Base-by-base conservation (phyloP, 805 yeast genomes). In the Candida hungchunana region DNA sequence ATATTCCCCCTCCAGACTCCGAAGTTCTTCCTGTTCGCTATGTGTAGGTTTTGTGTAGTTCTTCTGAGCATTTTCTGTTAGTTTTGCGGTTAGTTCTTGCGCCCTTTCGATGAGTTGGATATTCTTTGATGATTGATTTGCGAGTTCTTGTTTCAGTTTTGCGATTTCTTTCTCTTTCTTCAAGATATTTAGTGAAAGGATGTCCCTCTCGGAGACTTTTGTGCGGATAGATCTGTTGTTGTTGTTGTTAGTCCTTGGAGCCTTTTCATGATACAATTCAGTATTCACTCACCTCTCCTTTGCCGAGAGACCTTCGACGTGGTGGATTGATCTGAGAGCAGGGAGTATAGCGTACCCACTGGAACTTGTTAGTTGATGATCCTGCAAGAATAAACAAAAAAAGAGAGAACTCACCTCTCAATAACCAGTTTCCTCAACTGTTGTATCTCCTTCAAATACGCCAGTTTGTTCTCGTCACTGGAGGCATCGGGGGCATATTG, bases 271-370 rank as follows among this genome's bases (percentile, higher is more conserved):
- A n/a, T n/a, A n/a, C n/a, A n/a, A n/a, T n/a, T n/a, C n/a, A n/a
- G n/a, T n/a, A n/a, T n/a, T n/a, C n/a, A 48, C 40, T 15, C 16
- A 27, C 31, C 29, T 23, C 29, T 51, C 56, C 14, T 34, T 30
- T 1, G 31, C 8, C 1, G 55, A 43, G 2, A 53, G 30, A 1
- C 54, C 56, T 14, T 49, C 52, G 5, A 51, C 53, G 13, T 48
- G 53, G 18, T 53, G 59, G 3, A 55, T 36, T 2, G 57, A 44
- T 31, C 50, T 35, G 17, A 53, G 35, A 2, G 48, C 8, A 1
- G 58, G 55, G 0, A 45, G 15, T 2, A 51, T 47, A 3, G 40
- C 43, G 7, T 41, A n/a, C 4, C 39, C 42, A 25, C 39, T 39
- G 22, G 2, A 8, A 9, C 10, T 35, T 12, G 32, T 29, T 31